These are phyloP conservation scores for Coleophoma eucalyptorum DNA, from an alignment of 2,329 filamentous ascomycete species.

Conservation along the genomic window DNA sequence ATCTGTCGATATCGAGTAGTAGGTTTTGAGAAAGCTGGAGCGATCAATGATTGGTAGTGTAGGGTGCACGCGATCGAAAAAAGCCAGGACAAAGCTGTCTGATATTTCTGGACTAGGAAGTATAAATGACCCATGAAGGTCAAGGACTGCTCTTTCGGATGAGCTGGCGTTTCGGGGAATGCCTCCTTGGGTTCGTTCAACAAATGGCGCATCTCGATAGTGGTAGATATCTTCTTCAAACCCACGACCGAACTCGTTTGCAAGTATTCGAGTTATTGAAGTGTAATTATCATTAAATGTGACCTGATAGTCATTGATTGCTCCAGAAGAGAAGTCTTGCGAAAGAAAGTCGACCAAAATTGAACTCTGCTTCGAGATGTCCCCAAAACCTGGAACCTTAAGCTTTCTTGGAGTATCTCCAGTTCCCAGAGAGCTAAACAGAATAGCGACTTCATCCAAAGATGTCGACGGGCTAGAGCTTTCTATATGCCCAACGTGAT, in stretches of 20 bases:
- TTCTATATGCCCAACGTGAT: no score
- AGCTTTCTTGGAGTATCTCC: background rate
- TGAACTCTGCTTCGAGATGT: background rate
- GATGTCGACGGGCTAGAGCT: background rate
- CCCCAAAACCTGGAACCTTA: background rate
- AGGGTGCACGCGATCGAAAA: constrained; percentile 38
- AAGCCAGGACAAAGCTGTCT: constrained; percentile 30
- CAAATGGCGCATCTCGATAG: background rate
- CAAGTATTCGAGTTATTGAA: background rate
- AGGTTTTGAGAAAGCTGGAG: constrained; percentile 12
- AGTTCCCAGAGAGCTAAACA: background rate
- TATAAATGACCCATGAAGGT: background rate
- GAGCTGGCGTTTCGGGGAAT: background rate
- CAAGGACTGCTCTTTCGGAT: background rate
- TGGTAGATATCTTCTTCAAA: background rate
- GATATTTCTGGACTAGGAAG: background rate
- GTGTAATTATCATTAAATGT: background rate
- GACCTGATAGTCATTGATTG: background rate
- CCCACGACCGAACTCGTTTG: background rate
- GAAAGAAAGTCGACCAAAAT: background rate
- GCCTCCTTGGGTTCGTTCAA: background rate
- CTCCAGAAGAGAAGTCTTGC: background rate
- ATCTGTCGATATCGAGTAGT: background rate
- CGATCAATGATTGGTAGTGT: constrained; percentile 36
- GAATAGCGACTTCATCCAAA: background rate